Base-by-base conservation (phyloP, 2,329 filamentous ascomycete genomes). In the Neophaeococcomyces mojaviensis region DNA sequence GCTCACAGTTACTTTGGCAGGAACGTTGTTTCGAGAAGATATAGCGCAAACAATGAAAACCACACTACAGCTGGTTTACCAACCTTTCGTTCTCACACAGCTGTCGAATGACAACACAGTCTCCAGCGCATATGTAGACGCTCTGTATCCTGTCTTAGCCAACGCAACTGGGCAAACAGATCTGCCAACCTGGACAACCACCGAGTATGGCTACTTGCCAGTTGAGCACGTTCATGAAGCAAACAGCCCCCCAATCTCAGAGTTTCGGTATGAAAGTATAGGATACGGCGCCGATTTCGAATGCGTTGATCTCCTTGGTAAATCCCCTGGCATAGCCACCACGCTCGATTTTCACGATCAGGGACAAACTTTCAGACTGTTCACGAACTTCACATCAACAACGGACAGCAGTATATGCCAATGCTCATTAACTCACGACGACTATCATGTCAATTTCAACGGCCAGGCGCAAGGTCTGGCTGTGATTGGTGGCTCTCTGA, bases 1-100 rank as follows among this genome's bases (percentile, higher is more conserved):
- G 0, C 63, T 82, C 0, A 69, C 77, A 0, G 65, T 81, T 2
- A 66, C 73, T 0, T 61, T 81, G 0, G 65, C 71, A 45, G 71
- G 70, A 0, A 49, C 82, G 0, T 74, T 81, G 1, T 41, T 42
- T 2, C 22, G 20, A 48, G 3, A 40, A 38, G 16, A 49, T 36
- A 19, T 7, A 46, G 2, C 40, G 40, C 12, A 37, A 28, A n/a
- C 3, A 31, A 7, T 33, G 6, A 26, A 8, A 3, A 3, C 19
- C 3, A 15, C 28, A 4, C 6, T 39, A 4, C 7, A n/a, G 3
- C 13, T 10, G 3, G 3, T 39, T 8, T 39, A 26, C 37, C 5
- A 24, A 9, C 19, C 24, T 6, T 28, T 28, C 24, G 24, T 28
- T 6, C 24, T 28, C 5, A 28, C 5, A 6, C 10, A 28, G 5